phyloP scores from a whole-genome alignment of 75 land plant genomes.

The Pinus tabuliformis region DNA sequence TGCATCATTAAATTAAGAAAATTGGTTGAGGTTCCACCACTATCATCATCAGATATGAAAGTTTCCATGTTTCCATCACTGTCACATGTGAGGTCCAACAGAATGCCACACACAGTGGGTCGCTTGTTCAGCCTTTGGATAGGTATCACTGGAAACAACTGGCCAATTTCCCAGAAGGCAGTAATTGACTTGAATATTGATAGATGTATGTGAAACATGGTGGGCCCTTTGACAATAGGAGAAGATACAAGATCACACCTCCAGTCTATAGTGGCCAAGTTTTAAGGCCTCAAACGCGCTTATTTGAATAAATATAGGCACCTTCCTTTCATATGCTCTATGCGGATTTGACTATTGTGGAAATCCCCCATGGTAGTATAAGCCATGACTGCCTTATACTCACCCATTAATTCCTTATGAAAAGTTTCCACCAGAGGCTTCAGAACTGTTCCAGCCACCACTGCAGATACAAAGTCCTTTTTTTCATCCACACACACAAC shows the following conservation, averaged over 20 bases:
- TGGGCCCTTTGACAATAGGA: not conserved
- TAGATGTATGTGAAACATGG: constrained; percentile 54
- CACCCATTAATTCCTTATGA: constrained; percentile 26
- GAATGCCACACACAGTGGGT: constrained; percentile 53
- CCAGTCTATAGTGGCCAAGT: constrained; percentile 60
- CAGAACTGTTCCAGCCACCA: not conserved
- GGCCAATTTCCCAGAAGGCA: constrained; percentile 76
- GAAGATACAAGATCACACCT: constrained; percentile 37
- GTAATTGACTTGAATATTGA: constrained; percentile 87
- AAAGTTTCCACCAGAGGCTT: constrained; percentile 18
- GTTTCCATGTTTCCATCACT: constrained; percentile 86
- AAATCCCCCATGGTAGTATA: constrained; percentile 31
- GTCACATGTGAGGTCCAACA: constrained; percentile 94
- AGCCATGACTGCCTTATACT: constrained; percentile 21
- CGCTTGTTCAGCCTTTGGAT: constrained; percentile 70
- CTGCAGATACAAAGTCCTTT: not conserved
- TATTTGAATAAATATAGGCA: constrained; percentile 58
- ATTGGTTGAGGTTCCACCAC: constrained; percentile 39
- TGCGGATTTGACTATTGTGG: constrained; percentile 21
- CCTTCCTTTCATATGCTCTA: constrained; percentile 45
- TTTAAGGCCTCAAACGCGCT: constrained; percentile 47
- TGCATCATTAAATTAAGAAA: constrained; percentile 35
- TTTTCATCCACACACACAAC: constrained; percentile 45
- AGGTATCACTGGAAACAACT: constrained; percentile 89
- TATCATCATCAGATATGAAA: constrained; percentile 60